phyloP scores from a whole-genome alignment of 768 basidiomycete genomes.

The Mycena metata region DNA sequence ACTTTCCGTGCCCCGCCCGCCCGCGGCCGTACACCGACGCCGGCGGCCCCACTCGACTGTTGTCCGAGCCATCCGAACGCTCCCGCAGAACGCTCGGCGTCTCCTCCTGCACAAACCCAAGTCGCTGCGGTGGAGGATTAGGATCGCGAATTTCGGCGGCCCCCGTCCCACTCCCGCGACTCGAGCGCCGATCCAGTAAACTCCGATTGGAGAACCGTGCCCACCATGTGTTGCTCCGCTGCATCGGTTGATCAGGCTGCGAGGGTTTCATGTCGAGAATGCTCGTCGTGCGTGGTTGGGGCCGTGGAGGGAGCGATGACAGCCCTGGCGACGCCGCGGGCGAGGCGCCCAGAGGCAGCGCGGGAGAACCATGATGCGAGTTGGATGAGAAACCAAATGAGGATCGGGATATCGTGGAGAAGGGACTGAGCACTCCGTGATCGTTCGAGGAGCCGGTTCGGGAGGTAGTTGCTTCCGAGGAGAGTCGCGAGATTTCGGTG shows the following conservation, averaged over 20 bases:
- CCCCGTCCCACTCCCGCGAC: conserved; percentile 52
- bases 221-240: conserved; percentile 86
- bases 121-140: conserved; percentile 77
- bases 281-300: conserved; percentile 29
- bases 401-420: conserved; percentile 39
- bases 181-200: conserved; percentile 70
- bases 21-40: conserved; percentile 22
- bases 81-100: conserved; percentile 34
- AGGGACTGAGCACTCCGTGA: conserved; percentile 52
- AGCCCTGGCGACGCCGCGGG: conserved; percentile 23
- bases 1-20: conserved; percentile 56
- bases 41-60: conserved; percentile 1
- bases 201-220: conserved; percentile 75
- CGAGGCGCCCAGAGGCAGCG: conserved; percentile 29
- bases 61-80: conserved; percentile 30
- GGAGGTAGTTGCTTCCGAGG: conserved; percentile 41
- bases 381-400: conserved; percentile 34
- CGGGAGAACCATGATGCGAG: conserved; percentile 33
- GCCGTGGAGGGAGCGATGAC: background rate
- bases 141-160: conserved; percentile 80
- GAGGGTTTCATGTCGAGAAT: conserved; percentile 49
- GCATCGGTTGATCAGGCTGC: conserved; percentile 62
- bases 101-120: conserved; percentile 68
- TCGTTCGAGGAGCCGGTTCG: conserved; percentile 45
- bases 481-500: conserved; percentile 47